phyloP scores from a whole-genome alignment of 495 filamentous ascomycete species.

The Parathielavia appendiculata region DNA sequence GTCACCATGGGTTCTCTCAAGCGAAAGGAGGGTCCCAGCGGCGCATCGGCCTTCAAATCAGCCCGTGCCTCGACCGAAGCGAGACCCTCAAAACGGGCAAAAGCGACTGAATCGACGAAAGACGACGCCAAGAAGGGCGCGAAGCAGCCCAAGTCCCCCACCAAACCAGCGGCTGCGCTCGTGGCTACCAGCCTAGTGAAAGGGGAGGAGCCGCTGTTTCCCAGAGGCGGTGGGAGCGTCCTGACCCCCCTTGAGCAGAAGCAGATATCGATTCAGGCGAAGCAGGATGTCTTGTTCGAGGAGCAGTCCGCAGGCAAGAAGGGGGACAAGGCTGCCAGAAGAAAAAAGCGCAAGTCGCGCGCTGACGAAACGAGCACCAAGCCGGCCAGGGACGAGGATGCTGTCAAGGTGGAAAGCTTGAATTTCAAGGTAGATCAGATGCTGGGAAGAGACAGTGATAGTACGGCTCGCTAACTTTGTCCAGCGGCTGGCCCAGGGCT shows the following conservation, averaged over 20 bases:
- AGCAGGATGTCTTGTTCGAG: conserved; percentile 89
- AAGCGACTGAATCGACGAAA: conserved; percentile 34
- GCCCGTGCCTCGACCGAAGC: conserved; percentile 30
- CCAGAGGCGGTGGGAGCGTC: conserved; percentile 84
- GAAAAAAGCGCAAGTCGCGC: conserved; percentile 52
- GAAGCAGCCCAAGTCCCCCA: conserved; percentile 20
- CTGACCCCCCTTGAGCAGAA: conserved; percentile 92
- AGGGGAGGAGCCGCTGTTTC: conserved; percentile 83
- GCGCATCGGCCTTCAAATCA: conserved; percentile 36
- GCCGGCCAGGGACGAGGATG: conserved; percentile 47
- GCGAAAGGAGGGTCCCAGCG: conserved; percentile 44
- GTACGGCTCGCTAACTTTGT: conserved; percentile 35
- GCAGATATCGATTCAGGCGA: conserved; percentile 92
- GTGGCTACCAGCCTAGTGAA: conserved; percentile 38
- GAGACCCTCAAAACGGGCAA: conserved; percentile 42
- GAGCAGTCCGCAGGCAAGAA: conserved; percentile 53
- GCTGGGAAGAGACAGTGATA: background rate
- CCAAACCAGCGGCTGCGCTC: conserved; percentile 26
- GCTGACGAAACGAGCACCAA: conserved; percentile 41
- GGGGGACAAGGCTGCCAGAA: conserved; percentile 37
- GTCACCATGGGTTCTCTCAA: conserved; percentile 43
- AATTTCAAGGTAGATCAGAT: conserved; percentile 71
- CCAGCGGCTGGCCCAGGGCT: conserved; percentile 75
- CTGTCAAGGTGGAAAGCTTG: conserved; percentile 73
- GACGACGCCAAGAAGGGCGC: conserved; percentile 25